Base-by-base conservation (phyloP, 768 basidiomycete genomes). In the Boletus pseudo-olivaceus region DNA sequence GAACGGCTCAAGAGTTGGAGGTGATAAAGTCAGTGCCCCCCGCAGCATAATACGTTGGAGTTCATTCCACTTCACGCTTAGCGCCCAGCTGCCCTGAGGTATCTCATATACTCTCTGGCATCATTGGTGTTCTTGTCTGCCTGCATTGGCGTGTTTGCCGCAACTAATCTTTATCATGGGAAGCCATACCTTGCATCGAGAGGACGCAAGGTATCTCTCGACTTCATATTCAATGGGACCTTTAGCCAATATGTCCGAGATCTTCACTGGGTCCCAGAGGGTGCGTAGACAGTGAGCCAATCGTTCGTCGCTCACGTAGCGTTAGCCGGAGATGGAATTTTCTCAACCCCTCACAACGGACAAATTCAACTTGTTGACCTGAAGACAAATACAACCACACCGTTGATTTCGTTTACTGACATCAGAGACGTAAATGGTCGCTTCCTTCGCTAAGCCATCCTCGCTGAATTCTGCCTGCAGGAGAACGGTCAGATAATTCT, bases 311-410 rank as follows among this genome's bases (percentile, higher is more conserved):
- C 61, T 63, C 47, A 69, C n/a, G 45, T 42, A 26, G 38, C 53
- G 27, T 23, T 51, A 97, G 97, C 95, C 61, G 93, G 92, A 0
- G 97, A 99, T 67, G 97, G 97, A 0, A 90, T 97, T 1, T 97
- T 87, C 73, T 90, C 90, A 7, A 75, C 82, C 1, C 72, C 72
- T 20, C 73, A 82, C 45, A 73, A 80, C 27, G 83, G 82, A 12
- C 76, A 78, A 50, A 90, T 99, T 68, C 78, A 83, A 34, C 80
- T 99, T 5, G 84, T 90, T 5, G 88, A 95, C 64, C 76, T 98
- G 20, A 84, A 87, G 69, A 83, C 81, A 26, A 92, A 91, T 62
- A 76, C 73, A 5, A 88, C 88, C 1, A 80, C 71, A 20, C 73
- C 76, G 30, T 73, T 96, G 27, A 81, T 94, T 32, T 70, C 76